Evolutionary conservation across 2,329 filamentous ascomycete species (phyloP), one percentile per base, ranked within the genome.

Genomic region (Cordyceps cateniannulata): DNA sequence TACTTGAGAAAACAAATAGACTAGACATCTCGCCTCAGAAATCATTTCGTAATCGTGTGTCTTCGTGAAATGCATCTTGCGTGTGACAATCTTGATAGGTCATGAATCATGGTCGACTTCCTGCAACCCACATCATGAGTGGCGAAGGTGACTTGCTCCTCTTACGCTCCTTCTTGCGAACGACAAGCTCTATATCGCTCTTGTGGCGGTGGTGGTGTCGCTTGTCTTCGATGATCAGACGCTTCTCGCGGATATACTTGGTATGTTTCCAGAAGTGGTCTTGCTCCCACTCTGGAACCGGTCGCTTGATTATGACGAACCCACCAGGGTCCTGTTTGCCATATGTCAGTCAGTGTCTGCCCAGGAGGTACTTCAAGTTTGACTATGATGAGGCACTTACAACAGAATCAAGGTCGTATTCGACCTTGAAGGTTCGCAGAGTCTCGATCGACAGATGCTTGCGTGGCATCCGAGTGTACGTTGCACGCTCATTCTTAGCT

Each of bases 231-330:
- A 84, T 74, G 59, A 80, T 71, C 18, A 81, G 72, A 7, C 79
- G 76, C 69, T 78, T 79, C 68, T 85, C 82, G n/a, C 86, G 85
- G 64, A 90, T 71, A 48, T 80, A 76, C 63, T 80, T 80, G 3
- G 89, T 91, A 73, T 92, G 88, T 48, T 84, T 81, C 81, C 89
- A 93, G 53, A 91, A 81, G 61, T 85, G 77, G 62, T 90, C 83
- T 68, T 91, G 89, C 69, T 91, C 83, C 63, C 83, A 82, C 66
- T 91, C 85, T 4, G 84, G 82, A 56, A 92, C 85, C 84, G 85
- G 90, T 60, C 85, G 80, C 73, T 88, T 89, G 74, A 92, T 88
- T 62, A 93, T 73, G 60, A 92, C 77, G 66, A 85, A 92, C 51
- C 88, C 85, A 57, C 86, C 81, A 20, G 84, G 81, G 67, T 92